Conservation (phyloP, 1,284 basidiomycete species). For the Coriolopsis trogii region DNA sequence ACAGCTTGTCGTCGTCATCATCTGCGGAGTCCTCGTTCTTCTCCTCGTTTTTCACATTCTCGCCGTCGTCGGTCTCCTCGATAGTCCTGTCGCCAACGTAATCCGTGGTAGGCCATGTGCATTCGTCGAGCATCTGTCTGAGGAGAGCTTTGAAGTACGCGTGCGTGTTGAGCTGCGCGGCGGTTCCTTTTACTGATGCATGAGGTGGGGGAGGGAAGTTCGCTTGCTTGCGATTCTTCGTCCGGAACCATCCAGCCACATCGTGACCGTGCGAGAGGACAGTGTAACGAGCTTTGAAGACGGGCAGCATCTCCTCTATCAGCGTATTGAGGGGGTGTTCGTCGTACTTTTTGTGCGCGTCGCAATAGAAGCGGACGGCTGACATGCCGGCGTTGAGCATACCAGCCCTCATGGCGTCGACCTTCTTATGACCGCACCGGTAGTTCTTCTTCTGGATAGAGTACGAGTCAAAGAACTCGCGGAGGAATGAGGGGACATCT, state of each 20-base stretch:
- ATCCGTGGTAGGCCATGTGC: no score
- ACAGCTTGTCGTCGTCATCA: neutral
- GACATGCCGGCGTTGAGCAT: neutral
- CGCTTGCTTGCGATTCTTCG: neutral
- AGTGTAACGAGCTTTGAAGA: constrained; percentile 8
- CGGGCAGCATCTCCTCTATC: neutral
- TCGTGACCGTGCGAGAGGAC: neutral
- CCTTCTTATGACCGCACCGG: neutral
- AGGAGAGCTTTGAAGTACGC: no score
- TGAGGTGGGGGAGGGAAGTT: neutral
- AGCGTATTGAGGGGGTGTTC: constrained; percentile 4
- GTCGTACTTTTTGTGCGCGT: neutral
- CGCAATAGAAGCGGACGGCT: neutral
- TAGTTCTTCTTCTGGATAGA: neutral
- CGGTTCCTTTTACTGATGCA: no score
- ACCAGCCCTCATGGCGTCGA: neutral
- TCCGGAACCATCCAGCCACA: neutral
- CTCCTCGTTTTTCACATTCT: neutral
- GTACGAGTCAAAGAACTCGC: constrained; percentile 9
- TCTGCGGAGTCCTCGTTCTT: neutral
- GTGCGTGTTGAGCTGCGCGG: no score
- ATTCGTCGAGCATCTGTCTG: no score
- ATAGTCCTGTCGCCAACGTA: neutral
- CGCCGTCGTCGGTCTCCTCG: neutral
- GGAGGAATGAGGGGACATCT: constrained; percentile 4